These are phyloP conservation scores for Fistulina hepatica DNA, from an alignment of 1,284 basidiomycete species.

Conservation along the genomic window DNA sequence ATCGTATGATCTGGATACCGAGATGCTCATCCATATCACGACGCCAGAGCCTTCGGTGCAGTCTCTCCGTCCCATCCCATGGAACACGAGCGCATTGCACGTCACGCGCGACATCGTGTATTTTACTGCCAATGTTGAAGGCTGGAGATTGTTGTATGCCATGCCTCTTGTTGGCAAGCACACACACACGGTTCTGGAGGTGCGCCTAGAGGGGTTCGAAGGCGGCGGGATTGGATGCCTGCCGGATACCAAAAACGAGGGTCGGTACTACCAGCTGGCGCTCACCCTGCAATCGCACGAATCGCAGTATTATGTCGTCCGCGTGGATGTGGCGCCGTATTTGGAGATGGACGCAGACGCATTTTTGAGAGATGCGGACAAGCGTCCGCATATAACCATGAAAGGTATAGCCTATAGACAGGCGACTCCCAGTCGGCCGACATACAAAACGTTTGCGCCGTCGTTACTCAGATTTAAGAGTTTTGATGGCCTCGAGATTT, in stretches of 20 bases:
- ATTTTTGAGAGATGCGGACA: slow-evolving; percentile 8
- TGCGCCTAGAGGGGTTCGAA: slow-evolving; percentile 12
- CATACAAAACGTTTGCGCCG: slow-evolving; percentile 9
- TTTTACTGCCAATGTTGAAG: slow-evolving; percentile 11
- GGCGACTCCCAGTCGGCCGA: slow-evolving; percentile 8
- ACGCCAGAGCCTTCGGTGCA: slow-evolving; percentile 10
- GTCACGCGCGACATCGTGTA: slow-evolving; percentile 10
- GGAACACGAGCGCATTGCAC: slow-evolving; percentile 3
- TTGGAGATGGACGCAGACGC: no score
- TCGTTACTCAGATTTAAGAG: slow-evolving; percentile 12
- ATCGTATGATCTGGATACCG: slow-evolving; percentile 7
- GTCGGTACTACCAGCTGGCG: slow-evolving; percentile 6
- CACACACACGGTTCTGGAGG: slow-evolving; percentile 10
- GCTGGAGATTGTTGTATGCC: slow-evolving; percentile 8
- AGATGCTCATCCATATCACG: slow-evolving; percentile 10
- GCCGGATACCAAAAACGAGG: slow-evolving; percentile 5
- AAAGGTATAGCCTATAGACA: slow-evolving; percentile 10
- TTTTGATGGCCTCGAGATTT: slow-evolving; percentile 13
- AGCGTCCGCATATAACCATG: slow-evolving; percentile 10
- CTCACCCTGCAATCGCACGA: slow-evolving; percentile 9
- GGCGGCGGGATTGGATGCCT: slow-evolving; percentile 5
- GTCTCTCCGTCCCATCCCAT: slow-evolving; percentile 11
- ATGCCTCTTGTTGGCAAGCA: slow-evolving; percentile 7
- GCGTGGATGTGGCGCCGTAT: slow-evolving; percentile 8
- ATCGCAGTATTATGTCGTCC: slow-evolving; percentile 5